Conservation (phyloP, 371 early-diverging fungal genomes). For the Syncephalis plumigaleata region DNA sequence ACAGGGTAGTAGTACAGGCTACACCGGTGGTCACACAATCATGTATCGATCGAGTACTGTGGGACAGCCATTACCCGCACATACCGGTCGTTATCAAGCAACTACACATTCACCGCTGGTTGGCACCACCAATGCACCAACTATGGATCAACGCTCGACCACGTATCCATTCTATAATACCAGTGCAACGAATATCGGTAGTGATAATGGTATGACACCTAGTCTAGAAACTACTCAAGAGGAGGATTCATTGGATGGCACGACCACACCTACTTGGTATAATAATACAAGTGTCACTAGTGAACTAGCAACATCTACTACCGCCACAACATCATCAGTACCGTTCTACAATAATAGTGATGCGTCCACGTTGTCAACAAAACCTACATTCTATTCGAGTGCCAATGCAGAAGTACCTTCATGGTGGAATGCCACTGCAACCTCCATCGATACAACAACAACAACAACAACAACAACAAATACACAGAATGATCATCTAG, state of each 20-base stretch:
- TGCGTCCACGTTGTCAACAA: no score
- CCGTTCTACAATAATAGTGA: no score
- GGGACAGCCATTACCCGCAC: not conserved
- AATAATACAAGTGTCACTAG: not conserved
- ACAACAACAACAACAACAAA: not conserved
- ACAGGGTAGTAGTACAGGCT: not conserved
- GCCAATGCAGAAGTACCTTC: no score
- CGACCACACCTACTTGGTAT: constrained; percentile 1
- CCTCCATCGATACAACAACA: not conserved
- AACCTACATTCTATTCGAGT: no score
- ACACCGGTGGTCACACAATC: not conserved
- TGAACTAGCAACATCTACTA: no score
- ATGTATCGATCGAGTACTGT: constrained; percentile 3
- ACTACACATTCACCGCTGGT: no score
- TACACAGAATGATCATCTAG: not conserved
- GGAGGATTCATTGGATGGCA: not conserved
- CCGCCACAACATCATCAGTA: no score
- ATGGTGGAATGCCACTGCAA: not conserved
- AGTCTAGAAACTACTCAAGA: not conserved
- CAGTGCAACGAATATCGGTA: no score
- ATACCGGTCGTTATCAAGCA: not conserved
- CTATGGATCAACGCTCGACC: no score
- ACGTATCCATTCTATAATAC: no score
- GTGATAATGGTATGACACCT: no score
- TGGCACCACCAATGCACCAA: no score